phyloP scores from a whole-genome alignment of 2,329 filamentous ascomycete species.

The Hypoxylon rubiginosum region DNA sequence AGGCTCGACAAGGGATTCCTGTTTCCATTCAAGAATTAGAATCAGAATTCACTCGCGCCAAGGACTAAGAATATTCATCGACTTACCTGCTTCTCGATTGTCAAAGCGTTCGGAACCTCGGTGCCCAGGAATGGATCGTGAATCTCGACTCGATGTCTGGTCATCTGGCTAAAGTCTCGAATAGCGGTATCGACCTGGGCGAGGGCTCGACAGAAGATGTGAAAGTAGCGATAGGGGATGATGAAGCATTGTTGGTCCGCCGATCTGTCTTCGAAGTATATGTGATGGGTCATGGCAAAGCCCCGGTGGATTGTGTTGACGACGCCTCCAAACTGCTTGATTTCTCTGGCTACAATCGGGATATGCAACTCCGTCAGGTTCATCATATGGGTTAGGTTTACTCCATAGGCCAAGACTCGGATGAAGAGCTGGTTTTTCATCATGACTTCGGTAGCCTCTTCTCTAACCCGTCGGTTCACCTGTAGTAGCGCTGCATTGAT shows the following conservation, averaged over 20 bases:
- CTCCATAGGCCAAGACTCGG: not conserved
- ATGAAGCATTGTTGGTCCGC: not conserved
- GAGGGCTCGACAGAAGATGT: not conserved
- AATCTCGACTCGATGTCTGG: not conserved
- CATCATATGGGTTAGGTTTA: not conserved
- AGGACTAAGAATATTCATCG: not conserved
- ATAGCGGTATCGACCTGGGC: not conserved
- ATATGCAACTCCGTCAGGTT: not conserved
- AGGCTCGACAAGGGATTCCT: not conserved
- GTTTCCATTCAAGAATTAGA: not conserved
- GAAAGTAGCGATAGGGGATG: not conserved
- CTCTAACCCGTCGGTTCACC: not conserved
- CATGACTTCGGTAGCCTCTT: not conserved
- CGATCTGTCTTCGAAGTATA: not conserved
- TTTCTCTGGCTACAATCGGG: not conserved
- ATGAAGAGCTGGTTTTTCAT: not conserved
- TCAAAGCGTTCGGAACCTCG: not conserved
- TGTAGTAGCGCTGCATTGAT: not conserved
- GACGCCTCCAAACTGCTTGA: not conserved
- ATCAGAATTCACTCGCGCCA: not conserved
- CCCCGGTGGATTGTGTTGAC: not conserved
- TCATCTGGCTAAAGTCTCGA: not conserved
- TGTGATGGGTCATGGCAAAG: not conserved
- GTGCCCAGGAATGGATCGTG: not conserved
- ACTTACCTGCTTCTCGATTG: not conserved